phyloP scores from a whole-genome alignment of 2,329 filamentous ascomycete species.

The Calonectria montana region DNA sequence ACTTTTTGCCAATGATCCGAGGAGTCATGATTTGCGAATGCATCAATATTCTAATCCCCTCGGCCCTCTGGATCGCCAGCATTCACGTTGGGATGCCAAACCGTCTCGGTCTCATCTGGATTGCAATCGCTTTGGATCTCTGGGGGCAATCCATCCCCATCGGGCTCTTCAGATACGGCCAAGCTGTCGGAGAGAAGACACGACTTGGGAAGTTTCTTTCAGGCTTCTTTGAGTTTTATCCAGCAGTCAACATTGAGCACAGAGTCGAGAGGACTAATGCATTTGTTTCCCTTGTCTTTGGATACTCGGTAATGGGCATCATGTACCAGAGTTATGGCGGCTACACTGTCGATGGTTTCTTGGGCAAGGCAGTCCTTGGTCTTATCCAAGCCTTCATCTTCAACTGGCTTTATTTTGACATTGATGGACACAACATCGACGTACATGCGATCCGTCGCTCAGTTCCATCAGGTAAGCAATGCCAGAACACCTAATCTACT shows the following conservation, averaged over 20 bases:
- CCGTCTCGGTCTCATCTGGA: constrained; percentile 67
- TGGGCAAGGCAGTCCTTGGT: constrained; percentile 71
- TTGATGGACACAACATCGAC: constrained; percentile 67
- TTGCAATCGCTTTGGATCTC: constrained; percentile 66
- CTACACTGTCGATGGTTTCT: constrained; percentile 64
- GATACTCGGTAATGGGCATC: constrained; percentile 71
- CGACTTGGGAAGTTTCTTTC: constrained; percentile 42
- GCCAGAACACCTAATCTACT: neutral
- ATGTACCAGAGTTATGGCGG: constrained; percentile 65
- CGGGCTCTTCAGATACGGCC: constrained; percentile 49
- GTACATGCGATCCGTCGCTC: constrained; percentile 71
- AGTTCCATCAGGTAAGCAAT: constrained; percentile 51
- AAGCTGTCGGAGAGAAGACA: constrained; percentile 29
- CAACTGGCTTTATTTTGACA: constrained; percentile 74
- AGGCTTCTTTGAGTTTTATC: constrained; percentile 67
- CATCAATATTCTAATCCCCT: constrained; percentile 57
- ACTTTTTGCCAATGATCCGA: constrained; percentile 67
- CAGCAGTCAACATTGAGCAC: constrained; percentile 74
- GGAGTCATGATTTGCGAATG: constrained; percentile 64
- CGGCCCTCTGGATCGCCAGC: constrained; percentile 69
- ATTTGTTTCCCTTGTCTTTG: constrained; percentile 73
- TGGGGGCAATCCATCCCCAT: constrained; percentile 58
- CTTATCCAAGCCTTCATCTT: constrained; percentile 68
- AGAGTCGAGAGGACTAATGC: constrained; percentile 72
- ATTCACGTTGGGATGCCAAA: constrained; percentile 66